phyloP scores from a whole-genome alignment of 1,139 yeast species.

The Magnusiomyces sp. region DNA sequence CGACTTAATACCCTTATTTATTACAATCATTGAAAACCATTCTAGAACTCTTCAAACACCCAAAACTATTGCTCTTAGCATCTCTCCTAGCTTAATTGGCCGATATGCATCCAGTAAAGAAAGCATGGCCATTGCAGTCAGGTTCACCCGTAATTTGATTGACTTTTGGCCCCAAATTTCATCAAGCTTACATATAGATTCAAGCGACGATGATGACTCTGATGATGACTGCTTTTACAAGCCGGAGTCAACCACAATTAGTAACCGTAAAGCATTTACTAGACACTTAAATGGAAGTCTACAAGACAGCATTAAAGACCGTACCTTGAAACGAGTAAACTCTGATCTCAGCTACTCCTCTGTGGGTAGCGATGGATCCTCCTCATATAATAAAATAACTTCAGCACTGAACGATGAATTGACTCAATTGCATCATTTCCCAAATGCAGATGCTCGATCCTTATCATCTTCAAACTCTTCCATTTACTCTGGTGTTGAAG shows the following conservation, averaged over 20 bases:
- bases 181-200: slow-evolving; percentile 4
- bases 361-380: too few relatives aligned
- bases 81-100: slow-evolving; percentile 31
- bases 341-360: slow-evolving; percentile 1
- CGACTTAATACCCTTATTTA: slow-evolving; percentile 20
- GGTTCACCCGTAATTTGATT: slow-evolving; percentile 24
- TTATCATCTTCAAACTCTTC: too few relatives aligned
- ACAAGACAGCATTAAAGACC: too few relatives aligned
- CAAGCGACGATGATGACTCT: slow-evolving; percentile 7
- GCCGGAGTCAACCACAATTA: neutral
- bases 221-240: slow-evolving; percentile 7
- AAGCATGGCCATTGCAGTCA: slow-evolving; percentile 20
- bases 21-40: slow-evolving; percentile 15
- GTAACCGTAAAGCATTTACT: neutral
- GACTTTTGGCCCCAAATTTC: slow-evolving; percentile 25
- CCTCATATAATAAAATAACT: too few relatives aligned
- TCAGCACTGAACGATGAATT: too few relatives aligned
- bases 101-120: slow-evolving; percentile 23
- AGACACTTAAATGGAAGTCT: neutral
- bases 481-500: too few relatives aligned
- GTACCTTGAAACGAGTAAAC: neutral
- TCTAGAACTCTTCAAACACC: slow-evolving; percentile 15
- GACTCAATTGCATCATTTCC: too few relatives aligned
- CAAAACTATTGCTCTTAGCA: slow-evolving; percentile 11
- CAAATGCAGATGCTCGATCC: too few relatives aligned